A percentile compares a stretch with the other conserved stretches of the same genome.
Conservation (phyloP, 164 flowering plant species). For the Berberis vulgaris region DNA sequence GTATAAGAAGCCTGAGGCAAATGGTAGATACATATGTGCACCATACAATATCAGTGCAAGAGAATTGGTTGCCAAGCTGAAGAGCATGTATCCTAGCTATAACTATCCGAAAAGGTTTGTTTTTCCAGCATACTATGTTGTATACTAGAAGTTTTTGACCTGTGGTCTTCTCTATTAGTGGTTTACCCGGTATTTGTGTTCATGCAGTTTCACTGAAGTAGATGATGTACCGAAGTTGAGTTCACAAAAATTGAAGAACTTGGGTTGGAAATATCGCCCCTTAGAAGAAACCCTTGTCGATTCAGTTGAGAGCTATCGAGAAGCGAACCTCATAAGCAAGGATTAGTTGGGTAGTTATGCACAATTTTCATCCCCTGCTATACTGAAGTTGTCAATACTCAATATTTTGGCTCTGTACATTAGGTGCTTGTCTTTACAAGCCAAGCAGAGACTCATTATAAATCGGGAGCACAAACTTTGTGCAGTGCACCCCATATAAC, state of each 20-base stretch:
- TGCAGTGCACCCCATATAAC: no score
- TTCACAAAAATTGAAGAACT: slow-evolving; percentile 28
- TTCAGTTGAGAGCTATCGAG: slow-evolving; percentile 22
- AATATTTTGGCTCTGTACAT: no score
- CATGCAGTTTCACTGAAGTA: slow-evolving; percentile 10
- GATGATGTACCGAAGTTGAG: slow-evolving; percentile 5
- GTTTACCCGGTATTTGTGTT: not conserved
- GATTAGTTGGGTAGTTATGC: not conserved
- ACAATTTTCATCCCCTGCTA: no score
- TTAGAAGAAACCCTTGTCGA: slow-evolving; percentile 43
- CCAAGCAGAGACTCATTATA: no score
- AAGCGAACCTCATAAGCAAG: slow-evolving; percentile 19
- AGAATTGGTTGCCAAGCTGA: slow-evolving; percentile 35
- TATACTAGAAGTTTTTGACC: not conserved
- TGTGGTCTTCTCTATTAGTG: not conserved
- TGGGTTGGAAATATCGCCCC: slow-evolving; percentile 40
- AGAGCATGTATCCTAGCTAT: slow-evolving; percentile 35
- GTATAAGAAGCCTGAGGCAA: slow-evolving; percentile 46
- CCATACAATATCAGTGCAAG: slow-evolving; percentile 12
- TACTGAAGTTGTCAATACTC: no score
- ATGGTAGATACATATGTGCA: slow-evolving; percentile 53
- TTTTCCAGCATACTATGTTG: not conserved
- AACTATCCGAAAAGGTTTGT: slow-evolving; percentile 28
- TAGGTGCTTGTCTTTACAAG: no score
- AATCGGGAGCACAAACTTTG: no score